Evolutionary conservation across 1,284 basidiomycete species (phyloP), one percentile per base, ranked within the genome.

Genomic region (Fistulinella staudtii): DNA sequence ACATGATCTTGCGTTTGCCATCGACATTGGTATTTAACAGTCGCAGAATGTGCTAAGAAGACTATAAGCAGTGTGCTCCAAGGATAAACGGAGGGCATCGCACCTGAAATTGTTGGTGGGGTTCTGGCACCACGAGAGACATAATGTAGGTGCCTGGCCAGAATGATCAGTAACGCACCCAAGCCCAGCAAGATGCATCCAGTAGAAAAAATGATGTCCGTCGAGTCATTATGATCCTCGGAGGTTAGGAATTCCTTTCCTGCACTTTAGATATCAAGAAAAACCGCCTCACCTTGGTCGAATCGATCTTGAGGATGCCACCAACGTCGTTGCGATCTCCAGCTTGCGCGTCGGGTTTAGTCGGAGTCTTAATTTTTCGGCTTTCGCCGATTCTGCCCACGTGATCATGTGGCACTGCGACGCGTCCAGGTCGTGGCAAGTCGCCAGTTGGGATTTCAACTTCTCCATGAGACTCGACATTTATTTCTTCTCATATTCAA

Each of bases 1-100:
- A 96, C 92, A 94, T 94, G 70, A 98, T 89, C 80, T 98, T 98
- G 66, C 93, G 86, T 73, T 94, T 94, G 57, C 95, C 96, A 74
- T 98, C 94, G 63, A 99, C 96, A 76, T 99, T 99, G 68, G 96
- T 99, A 83, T 99, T 98, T 66, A 99, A 83, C 47, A 99, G 82
- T 90, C 96, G 93, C 54, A 97, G 75, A 71, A 96, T 96, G 81
- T 95, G 92, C 89, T 94, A 59, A 5, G 41, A 35, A 39, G 28
- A 20, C 34, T 17, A 40, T 54, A 38, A 50, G 43, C 31, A 34
- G 8, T 25, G n/a, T 34, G 14, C 15, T 28, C 30, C 25, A 39
- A 24, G 20, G 27, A 27, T 8, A 1, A 45, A 13, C 8, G 7
- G 3, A 30, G 27, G 15, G 4, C 27, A 25, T 33, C 31, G 52